These are phyloP conservation scores for Emericellopsis atlantica DNA, from an alignment of 2,329 filamentous ascomycete species.

Conservation along the genomic window DNA sequence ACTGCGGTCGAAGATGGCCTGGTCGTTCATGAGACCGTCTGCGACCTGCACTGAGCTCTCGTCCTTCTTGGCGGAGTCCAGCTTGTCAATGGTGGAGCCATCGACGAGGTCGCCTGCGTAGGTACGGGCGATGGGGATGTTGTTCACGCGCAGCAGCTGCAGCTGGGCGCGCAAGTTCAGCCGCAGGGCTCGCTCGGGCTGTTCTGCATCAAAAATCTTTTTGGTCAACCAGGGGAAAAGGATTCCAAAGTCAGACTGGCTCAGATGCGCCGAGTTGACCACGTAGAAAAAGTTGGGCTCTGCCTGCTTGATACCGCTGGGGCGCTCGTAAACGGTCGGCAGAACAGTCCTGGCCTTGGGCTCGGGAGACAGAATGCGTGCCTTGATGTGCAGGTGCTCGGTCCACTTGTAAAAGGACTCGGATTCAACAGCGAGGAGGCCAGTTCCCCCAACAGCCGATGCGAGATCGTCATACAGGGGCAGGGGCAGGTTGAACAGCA, in stretches of 20 bases:
- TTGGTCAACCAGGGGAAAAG: slow-evolving; percentile 62
- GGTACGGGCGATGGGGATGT: slow-evolving; percentile 34
- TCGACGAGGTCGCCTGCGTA: slow-evolving; percentile 36
- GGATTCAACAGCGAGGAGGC: slow-evolving; percentile 59
- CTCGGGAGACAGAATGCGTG: slow-evolving; percentile 48
- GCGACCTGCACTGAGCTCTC: slow-evolving; percentile 6
- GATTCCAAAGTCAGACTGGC: slow-evolving; percentile 72
- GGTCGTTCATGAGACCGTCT: slow-evolving; percentile 32
- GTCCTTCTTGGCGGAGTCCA: slow-evolving; percentile 10
- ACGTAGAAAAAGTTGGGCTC: slow-evolving; percentile 66
- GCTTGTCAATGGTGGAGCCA: slow-evolving; percentile 24
- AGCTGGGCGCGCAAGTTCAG: slow-evolving; percentile 46
- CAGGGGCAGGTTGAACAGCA: slow-evolving; percentile 60
- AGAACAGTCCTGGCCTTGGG: slow-evolving; percentile 29
- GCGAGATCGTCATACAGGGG: slow-evolving; percentile 48
- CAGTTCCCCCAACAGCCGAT: slow-evolving; percentile 39
- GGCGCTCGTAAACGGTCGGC: slow-evolving; percentile 25
- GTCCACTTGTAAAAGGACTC: slow-evolving; percentile 71
- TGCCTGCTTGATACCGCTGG: slow-evolving; percentile 26
- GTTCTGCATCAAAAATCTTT: slow-evolving; percentile 41
- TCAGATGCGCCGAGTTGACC: slow-evolving; percentile 61
- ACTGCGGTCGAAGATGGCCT: slow-evolving; percentile 34
- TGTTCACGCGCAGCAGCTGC: slow-evolving; percentile 40
- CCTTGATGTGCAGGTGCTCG: slow-evolving; percentile 57
- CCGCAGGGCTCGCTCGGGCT: slow-evolving; percentile 44